These are phyloP conservation scores for Stagonosporopsis chrysanthemi DNA, from an alignment of 2,329 filamentous ascomycete genomes.

Conservation along the genomic window DNA sequence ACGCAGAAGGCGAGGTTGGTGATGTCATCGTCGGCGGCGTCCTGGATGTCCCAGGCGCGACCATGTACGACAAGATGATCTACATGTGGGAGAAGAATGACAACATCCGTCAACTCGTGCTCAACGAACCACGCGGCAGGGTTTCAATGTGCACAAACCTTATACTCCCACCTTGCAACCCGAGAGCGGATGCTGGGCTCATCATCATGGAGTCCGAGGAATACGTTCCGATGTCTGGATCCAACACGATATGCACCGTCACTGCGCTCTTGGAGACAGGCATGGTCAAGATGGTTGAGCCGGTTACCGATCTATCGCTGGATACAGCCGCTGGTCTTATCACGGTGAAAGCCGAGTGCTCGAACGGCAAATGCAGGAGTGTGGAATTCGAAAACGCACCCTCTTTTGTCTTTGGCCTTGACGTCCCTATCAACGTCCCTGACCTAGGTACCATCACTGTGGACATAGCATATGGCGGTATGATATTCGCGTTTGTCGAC, in stretches of 20 bases:
- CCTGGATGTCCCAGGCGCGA: constrained; percentile 50
- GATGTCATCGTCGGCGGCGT: constrained; percentile 61
- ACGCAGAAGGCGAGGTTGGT: constrained; percentile 56
- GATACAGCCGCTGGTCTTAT: constrained; percentile 57
- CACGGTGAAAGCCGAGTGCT: constrained; percentile 9
- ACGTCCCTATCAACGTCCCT: constrained; percentile 51
- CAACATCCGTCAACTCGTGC: constrained; percentile 52
- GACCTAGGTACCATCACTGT: constrained; percentile 52
- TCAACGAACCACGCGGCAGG: constrained; percentile 58
- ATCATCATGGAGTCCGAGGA: constrained; percentile 58
- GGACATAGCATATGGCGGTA: constrained; percentile 58
- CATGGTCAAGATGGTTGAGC: constrained; percentile 57
- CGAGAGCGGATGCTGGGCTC: constrained; percentile 55
- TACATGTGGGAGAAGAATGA: constrained; percentile 55
- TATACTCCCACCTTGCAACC: constrained; percentile 56
- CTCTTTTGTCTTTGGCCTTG: constrained; percentile 32
- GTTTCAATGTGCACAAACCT: constrained; percentile 53
- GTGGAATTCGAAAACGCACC: constrained; percentile 14
- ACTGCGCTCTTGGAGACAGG: constrained; percentile 59
- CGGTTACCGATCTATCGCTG: constrained; percentile 51
- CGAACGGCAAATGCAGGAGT: constrained; percentile 9
- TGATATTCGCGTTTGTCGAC: constrained; percentile 56
- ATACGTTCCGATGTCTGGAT: constrained; percentile 57
- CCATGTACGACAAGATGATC: constrained; percentile 59
- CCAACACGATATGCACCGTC: constrained; percentile 55